Conservation (phyloP, 257 asterid species). For the Fraxinus americana region DNA sequence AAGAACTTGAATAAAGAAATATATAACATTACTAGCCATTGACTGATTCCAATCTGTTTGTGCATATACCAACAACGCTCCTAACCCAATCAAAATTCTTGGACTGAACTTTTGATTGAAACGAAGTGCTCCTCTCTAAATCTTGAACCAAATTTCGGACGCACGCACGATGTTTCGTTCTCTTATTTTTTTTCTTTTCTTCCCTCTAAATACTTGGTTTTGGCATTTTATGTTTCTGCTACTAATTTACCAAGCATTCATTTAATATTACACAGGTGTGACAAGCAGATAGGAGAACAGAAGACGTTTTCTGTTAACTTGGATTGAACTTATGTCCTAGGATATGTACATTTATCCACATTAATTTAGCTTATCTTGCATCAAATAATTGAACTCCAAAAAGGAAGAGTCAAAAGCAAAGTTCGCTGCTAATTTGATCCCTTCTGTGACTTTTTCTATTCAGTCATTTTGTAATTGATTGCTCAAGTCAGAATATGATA, state of each 20-base stretch:
- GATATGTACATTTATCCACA: no score
- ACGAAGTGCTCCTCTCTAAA: no score
- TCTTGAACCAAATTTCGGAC: no score
- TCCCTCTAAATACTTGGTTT: no score
- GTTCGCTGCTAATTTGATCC: not conserved
- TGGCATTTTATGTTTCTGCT: not conserved
- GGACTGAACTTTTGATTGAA: no score
- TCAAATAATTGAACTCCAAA: not conserved
- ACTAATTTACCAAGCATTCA: not conserved
- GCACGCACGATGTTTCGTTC: no score
- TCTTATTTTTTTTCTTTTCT: no score
- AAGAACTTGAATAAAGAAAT: no score
- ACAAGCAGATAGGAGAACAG: not conserved
- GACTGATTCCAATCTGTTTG: no score
- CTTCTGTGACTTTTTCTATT: not conserved
- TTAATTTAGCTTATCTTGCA: not conserved
- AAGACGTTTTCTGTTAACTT: not conserved
- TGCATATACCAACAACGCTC: no score
- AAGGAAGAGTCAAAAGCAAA: not conserved
- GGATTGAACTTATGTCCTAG: not conserved
- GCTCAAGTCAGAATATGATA: constrained; percentile 8
- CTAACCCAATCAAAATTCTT: no score
- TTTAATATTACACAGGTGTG: not conserved
- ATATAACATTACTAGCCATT: no score
- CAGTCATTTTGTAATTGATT: not conserved